Percentiles rank a stretch among this genome's conserved stretches.
These are phyloP conservation scores for Bacidia gigantensis DNA, from an alignment of 495 filamentous ascomycete species.

Conservation along the genomic window DNA sequence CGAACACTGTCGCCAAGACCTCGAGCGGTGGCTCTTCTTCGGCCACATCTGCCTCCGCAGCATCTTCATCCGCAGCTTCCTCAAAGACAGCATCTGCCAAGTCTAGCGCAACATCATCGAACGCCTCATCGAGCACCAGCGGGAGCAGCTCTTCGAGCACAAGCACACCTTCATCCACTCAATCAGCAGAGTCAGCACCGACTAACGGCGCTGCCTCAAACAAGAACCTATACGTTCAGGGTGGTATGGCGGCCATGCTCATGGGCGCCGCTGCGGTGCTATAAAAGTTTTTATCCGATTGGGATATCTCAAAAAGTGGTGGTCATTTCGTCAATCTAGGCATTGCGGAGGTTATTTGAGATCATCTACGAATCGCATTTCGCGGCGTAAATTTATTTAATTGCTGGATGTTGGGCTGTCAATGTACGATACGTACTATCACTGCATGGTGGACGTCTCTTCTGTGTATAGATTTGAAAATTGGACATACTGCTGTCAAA, in stretches of 20 bases:
- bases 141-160: slow-evolving; percentile 1
- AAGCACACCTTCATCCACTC: slow-evolving; percentile 1
- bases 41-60: slow-evolving; percentile 15
- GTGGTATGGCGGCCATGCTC: slow-evolving; percentile 6
- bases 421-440: not conserved
- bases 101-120: not conserved
- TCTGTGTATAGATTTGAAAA: not conserved
- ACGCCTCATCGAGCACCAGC: not conserved
- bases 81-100: not conserved
- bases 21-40: slow-evolving; percentile 25
- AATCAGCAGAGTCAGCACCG: slow-evolving; percentile 2
- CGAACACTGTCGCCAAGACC: slow-evolving; percentile 26
- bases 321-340: not conserved
- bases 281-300: not conserved
- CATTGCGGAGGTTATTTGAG: not conserved
- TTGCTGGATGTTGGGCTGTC: not conserved
- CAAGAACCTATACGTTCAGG: slow-evolving; percentile 6
- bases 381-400: not conserved
- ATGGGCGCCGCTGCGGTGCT: slow-evolving; percentile 3
- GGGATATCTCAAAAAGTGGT: not conserved
- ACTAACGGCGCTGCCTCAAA: slow-evolving; percentile 5
- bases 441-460: not conserved
- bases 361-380: not conserved
- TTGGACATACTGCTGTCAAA: too few relatives aligned
- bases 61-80: slow-evolving; percentile 3